These are phyloP conservation scores for Hypoxylon sp. DNA, from an alignment of 2,329 filamentous ascomycete genomes.

Conservation along the genomic window DNA sequence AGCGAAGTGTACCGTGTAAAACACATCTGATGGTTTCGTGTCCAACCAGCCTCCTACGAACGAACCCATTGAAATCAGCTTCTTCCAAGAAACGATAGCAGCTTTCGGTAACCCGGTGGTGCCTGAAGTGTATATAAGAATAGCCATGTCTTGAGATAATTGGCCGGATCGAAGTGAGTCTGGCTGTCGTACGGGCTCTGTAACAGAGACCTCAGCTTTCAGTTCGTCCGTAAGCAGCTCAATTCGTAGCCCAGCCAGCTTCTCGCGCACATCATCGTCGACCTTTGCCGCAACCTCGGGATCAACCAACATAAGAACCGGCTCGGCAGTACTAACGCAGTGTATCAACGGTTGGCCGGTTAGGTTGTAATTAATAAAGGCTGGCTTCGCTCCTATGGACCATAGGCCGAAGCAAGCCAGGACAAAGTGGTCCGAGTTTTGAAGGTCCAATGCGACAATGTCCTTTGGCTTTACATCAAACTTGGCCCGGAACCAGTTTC, in stretches of 20 bases:
- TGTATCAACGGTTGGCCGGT: constrained; percentile 75
- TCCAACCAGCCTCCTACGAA: constrained; percentile 65
- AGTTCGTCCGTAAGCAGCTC: constrained; percentile 68
- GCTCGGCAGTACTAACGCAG: constrained; percentile 73
- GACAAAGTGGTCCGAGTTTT: constrained; percentile 81
- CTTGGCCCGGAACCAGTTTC: constrained; percentile 74
- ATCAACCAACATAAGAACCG: constrained; percentile 76
- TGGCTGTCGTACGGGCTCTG: constrained; percentile 63
- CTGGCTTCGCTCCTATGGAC: constrained; percentile 83
- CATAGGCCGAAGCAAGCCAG: constrained; percentile 81
- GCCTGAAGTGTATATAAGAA: constrained; percentile 85
- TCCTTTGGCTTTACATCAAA: constrained; percentile 73
- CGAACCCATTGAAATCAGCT: constrained; percentile 62
- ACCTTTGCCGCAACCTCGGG: constrained; percentile 63
- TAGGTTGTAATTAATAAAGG: constrained; percentile 90
- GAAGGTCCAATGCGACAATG: constrained; percentile 81
- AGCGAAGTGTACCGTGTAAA: constrained; percentile 81
- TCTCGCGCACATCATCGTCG: constrained; percentile 63
- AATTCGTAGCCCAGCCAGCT: constrained; percentile 62
- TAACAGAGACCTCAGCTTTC: constrained; percentile 62
- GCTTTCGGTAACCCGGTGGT: constrained; percentile 87
- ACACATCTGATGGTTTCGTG: constrained; percentile 69
- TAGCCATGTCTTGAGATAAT: constrained; percentile 65
- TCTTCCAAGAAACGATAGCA: constrained; percentile 78
- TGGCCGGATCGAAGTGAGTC: constrained; percentile 64